Conservation (phyloP, 2,329 filamentous ascomycete genomes). For the Xylaria sp. region DNA sequence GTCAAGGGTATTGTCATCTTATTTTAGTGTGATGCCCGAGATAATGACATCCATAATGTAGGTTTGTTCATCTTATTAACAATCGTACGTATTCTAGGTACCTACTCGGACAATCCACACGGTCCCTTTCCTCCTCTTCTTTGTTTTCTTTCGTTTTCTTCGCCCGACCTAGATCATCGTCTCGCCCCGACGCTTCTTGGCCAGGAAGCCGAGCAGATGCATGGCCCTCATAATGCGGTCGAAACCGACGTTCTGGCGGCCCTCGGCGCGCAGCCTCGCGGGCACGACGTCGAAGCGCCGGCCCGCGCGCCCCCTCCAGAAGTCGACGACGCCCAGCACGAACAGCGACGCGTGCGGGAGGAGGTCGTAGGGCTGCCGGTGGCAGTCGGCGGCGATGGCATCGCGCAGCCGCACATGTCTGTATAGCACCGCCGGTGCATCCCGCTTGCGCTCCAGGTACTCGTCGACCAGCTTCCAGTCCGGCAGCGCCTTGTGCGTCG, state of each 20-base stretch:
- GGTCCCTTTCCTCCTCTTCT: neutral
- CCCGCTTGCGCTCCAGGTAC: slow-evolving; percentile 4
- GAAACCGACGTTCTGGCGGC: neutral
- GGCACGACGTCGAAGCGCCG: slow-evolving; percentile 4
- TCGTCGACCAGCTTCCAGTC: slow-evolving; percentile 15
- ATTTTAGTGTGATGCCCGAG: too few species aligned
- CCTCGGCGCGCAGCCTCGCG: neutral
- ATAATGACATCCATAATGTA: too few species aligned
- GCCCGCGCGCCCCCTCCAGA: slow-evolving; percentile 4
- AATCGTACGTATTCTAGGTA: too few species aligned
- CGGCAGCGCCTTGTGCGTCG: neutral
- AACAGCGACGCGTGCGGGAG: slow-evolving; percentile 14
- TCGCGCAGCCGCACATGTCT: too few species aligned
- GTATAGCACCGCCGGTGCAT: neutral
- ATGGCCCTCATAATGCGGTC: slow-evolving; percentile 14
- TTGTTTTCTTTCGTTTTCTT: neutral
- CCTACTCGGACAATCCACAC: too few species aligned
- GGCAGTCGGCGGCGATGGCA: slow-evolving; percentile 1
- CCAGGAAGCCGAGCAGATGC: slow-evolving; percentile 13
- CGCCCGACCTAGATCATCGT: neutral
- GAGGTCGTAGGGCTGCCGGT: slow-evolving; percentile 9
- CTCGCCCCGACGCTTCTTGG: slow-evolving; percentile 4
- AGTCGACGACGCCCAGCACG: slow-evolving; percentile 6
- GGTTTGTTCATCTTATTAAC: too few species aligned
- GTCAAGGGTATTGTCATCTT: too few species aligned